Evolutionary conservation across 2,329 filamentous ascomycete species (phyloP), one percentile per base, ranked within the genome.

Genomic region (Aspergillus sp.): DNA sequence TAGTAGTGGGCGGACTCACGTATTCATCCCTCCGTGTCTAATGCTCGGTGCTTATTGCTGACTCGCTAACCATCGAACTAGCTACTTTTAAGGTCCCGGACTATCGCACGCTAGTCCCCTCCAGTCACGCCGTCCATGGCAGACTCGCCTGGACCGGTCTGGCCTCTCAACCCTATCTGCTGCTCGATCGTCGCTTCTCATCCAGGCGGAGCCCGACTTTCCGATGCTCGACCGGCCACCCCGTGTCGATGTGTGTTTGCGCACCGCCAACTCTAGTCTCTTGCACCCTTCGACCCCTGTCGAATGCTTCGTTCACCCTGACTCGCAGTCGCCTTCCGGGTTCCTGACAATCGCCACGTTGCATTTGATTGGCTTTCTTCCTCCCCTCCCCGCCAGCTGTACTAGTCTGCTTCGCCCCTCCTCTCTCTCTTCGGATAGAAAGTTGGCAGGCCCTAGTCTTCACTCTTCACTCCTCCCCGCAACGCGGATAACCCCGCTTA

Each of bases 121-220:
- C 22, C 22, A 22, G 22, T 22, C 22, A 50, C 20, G 26, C 47
- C 14, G 22, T 29, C 22, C 24, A 32, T 51, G 6, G 36, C 16
- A 55, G 52, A 55, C 56, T 54, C 24, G 55, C 47, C 58, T 60
- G 26, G 58, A 22, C 55, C 58, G 58, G 58, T 58, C 58, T 60
- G 58, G 57, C 51, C 51, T 46, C 9, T 39, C 24, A 24, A 49
- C 22, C 51, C 16, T 20, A 55, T 50, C 24, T 36, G 29, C 24
- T 31, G 24, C 54, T n/a, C 22, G 16, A 32, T 18, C 3, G 5
- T 16, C 7, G 6, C 32, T 36, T 36, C 12, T 36, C 32, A 5
- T 36, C 32, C 14, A 7, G 7, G 26, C 26, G 26, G 26, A 7
- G 26, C 26, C 7, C 26, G 26, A 7, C 26, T 29, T 29, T 29